Evolutionary conservation across 2,329 filamentous ascomycete species (phyloP), one percentile per base, ranked within the genome.

Genomic region (Macrophomina tecta): DNA sequence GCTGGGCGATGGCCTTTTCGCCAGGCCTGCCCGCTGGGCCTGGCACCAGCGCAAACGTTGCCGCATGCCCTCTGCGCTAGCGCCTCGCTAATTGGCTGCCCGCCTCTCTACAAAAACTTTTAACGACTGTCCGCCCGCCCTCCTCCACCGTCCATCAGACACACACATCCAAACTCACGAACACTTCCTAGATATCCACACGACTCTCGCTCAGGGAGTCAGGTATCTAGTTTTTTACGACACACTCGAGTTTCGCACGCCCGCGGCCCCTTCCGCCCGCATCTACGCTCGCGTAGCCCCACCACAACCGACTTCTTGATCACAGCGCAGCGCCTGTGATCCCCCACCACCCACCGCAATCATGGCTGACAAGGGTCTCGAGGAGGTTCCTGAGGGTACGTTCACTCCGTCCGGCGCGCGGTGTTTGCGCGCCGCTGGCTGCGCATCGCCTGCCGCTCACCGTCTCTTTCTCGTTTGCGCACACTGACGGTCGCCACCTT

Each of bases 331-430:
- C 82, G 90, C 89, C 91, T 92, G 91, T 88, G 90, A 86, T 88
- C 82, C 79, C 78, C 68, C 69, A 78, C 78, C 77, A 73, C 70
- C 53, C 62, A 77, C 84, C 90, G 90, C 92, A 94, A 97, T 91
- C 89, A 98, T 98, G 94, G 94, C 94, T 93, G 90, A 90, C 82
- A 91, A 97, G 88, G 94, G 94, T 88, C 93, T 98, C 86, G 94
- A 97, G 88, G 94, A 98, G 83, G 90, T 97, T 85, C 91, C 92
- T 82, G 93, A 97, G 87, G 89, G 93, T 97, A 87, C 86, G 92
- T 89, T 71, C 66, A 40, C 62, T 70, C 1, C 45, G 16, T 56
- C 28, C 1, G 34, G 53, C 53, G 55, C 34, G 16, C 53, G 32
- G 23, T 36, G 45, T 16, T 23, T 36, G 18, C 34, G 56, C 51